Base-by-base conservation (phyloP, 78 protist genomes). In the Dictyostelium firmibasis region DNA sequence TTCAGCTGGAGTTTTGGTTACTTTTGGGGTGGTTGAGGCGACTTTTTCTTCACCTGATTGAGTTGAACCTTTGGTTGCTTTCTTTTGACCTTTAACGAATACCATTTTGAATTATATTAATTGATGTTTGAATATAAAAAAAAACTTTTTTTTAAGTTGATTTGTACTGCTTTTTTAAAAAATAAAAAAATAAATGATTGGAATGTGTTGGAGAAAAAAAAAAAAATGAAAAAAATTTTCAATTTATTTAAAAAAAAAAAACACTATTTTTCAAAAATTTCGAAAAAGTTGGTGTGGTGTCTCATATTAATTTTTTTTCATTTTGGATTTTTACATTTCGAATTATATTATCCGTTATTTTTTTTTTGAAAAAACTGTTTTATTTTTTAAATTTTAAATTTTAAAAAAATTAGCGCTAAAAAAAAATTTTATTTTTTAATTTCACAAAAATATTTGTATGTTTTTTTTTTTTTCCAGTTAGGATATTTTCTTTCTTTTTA, bases 21-120 rank as follows among this genome's bases (percentile, higher is more conserved):
- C 78, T 81, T 83, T 84, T 33, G 92, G 38, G 8, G 91, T 64
- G 25, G 79, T 84, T 69, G 91, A 81, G 2, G 50, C 84, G 18
- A 33, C 38, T 31, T 76, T 43, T 27, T 60, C 92, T 43, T 74
- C 75, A 67, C 75, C 75, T 4, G 75, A 67, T 67, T 67, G 75
- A 67, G 75, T 25, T 67, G 75, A 67, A 67, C 75, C 75, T 67
- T 67, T 67, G 35, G 75, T 67, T 67, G 75, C 38, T 67, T 25
- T 67, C 33, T 67, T 67, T 67, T 67, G 75, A 25, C 75, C 75
- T 67, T 67, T 67, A 25, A 25, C 33, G 75, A 67, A 67, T 67
- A 67, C 75, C 75, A 67, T 67, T 67, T 67, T 67, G 38, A 27
- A 67, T 57, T 57, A 57, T 57, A 57, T 57, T 50, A 57, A 5